A percentile compares a stretch with the other conserved stretches of the same genome.
These are phyloP conservation scores for Ailanthus altissimus DNA, from an alignment of 345 rosid species.

Conservation along the genomic window DNA sequence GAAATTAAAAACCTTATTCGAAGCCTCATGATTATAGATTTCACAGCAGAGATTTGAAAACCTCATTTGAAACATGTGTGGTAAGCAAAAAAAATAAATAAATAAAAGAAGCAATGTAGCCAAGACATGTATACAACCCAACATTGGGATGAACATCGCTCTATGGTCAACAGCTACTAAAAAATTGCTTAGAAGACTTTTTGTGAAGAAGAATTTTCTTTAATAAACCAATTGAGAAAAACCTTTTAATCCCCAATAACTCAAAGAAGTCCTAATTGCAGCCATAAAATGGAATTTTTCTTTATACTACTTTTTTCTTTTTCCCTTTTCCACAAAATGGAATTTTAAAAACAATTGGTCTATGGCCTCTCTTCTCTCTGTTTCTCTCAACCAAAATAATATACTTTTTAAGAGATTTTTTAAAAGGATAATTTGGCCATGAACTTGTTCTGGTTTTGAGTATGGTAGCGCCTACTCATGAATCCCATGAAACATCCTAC, in stretches of 20 bases:
- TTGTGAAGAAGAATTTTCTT: not conserved
- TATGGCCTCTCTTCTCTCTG: no score
- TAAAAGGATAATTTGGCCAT: no score
- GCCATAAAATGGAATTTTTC: not conserved
- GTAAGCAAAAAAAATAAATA: not conserved
- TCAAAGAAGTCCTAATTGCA: not conserved
- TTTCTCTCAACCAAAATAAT: no score
- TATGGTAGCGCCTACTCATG: no score
- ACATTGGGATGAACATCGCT: not conserved
- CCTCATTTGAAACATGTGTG: not conserved
- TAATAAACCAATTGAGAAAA: not conserved
- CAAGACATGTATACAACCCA: not conserved
- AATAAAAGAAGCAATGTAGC: not conserved
- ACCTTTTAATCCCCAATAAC: not conserved
- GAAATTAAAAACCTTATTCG: no score
- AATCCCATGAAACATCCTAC: no score
- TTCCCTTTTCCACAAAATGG: not conserved
- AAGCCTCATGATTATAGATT: not conserved
- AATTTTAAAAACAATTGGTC: no score
- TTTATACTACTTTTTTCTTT: not conserved
- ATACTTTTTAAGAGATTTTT: no score
- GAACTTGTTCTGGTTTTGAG: no score
- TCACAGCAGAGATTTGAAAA: not conserved
- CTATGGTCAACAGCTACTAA: not conserved
- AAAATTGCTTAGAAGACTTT: not conserved